Conservation (phyloP, 1,139 yeast species). For the Hemisphaericaspora subhashii region DNA sequence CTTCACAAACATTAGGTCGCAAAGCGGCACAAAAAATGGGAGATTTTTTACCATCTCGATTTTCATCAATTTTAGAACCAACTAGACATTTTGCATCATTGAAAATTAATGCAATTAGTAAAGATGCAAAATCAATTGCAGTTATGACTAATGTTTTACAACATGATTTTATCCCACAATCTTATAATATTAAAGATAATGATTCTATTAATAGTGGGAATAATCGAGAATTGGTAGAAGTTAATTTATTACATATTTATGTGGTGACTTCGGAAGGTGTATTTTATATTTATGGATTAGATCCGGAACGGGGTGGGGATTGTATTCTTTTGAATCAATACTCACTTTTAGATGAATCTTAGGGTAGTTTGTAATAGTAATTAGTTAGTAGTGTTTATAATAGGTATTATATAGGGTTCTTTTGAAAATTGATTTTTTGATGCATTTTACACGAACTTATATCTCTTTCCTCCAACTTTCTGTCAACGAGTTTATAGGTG, state of each 20-base stretch:
- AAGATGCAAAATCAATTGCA: slow-evolving; percentile 64
- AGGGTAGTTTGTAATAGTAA: not conserved
- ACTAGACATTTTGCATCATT: slow-evolving; percentile 92
- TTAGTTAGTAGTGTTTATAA: too few species aligned
- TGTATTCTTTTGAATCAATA: slow-evolving; percentile 78
- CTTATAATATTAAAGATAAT: slow-evolving; percentile 23
- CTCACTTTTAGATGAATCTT: slow-evolving; percentile 36
- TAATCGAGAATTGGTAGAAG: slow-evolving; percentile 37
- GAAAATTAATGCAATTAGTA: slow-evolving; percentile 68
- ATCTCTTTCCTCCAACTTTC: too few species aligned
- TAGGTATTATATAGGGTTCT: not conserved
- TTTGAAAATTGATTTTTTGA: not conserved
- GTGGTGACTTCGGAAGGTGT: slow-evolving; percentile 89
- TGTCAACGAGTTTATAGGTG: too few species aligned
- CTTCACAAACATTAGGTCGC: slow-evolving; percentile 60
- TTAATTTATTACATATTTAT: slow-evolving; percentile 60
- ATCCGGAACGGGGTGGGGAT: slow-evolving; percentile 91
- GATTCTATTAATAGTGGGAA: slow-evolving; percentile 16
- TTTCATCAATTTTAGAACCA: slow-evolving; percentile 86
- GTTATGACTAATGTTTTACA: slow-evolving; percentile 50
- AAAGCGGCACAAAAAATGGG: slow-evolving; percentile 90
- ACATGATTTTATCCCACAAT: slow-evolving; percentile 38
- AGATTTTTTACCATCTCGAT: slow-evolving; percentile 78
- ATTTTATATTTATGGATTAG: slow-evolving; percentile 81
- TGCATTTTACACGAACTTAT: not conserved